Conservation (phyloP, 1,284 basidiomycete genomes). For the Takashimella koratensis region DNA sequence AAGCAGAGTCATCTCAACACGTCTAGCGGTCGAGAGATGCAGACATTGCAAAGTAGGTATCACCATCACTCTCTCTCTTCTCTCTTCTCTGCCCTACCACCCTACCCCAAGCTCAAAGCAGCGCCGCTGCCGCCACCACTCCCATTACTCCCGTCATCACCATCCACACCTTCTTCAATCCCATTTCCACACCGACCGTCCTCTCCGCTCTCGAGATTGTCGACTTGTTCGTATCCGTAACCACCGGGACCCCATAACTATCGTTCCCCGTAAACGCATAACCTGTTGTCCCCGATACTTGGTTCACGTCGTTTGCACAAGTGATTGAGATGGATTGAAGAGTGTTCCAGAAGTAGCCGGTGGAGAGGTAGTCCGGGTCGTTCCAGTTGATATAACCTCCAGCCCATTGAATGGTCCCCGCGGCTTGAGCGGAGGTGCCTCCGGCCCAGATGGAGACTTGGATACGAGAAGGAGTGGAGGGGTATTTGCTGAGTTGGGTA, state of each 20-base stretch:
- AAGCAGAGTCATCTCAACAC: too few relatives aligned
- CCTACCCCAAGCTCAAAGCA: too few relatives aligned
- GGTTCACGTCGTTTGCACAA: slow-evolving; percentile 22
- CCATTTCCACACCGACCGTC: too few relatives aligned
- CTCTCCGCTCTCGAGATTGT: slow-evolving; percentile 6
- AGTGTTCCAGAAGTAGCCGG: slow-evolving; percentile 42
- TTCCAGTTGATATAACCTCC: slow-evolving; percentile 74
- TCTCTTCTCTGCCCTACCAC: too few relatives aligned
- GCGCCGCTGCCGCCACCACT: too few relatives aligned
- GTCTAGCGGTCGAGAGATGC: too few relatives aligned
- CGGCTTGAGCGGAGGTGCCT: slow-evolving; percentile 59
- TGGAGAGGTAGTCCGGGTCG: slow-evolving; percentile 64
- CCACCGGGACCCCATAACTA: slow-evolving; percentile 20
- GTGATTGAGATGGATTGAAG: slow-evolving; percentile 31
- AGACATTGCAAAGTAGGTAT: too few relatives aligned
- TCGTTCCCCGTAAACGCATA: slow-evolving; percentile 34
- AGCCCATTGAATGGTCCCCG: slow-evolving; percentile 70
- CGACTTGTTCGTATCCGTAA: slow-evolving; percentile 7
- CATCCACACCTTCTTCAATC: too few relatives aligned
- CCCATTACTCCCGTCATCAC: too few relatives aligned
- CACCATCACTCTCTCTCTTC: too few relatives aligned
- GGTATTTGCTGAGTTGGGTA: slow-evolving; percentile 54
- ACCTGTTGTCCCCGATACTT: slow-evolving; percentile 18
- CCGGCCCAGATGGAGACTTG: slow-evolving; percentile 78
- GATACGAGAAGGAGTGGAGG: slow-evolving; percentile 69